Evolutionary conservation across 495 filamentous ascomycete species (phyloP).

Genomic region (Penicillium pulvis): DNA sequence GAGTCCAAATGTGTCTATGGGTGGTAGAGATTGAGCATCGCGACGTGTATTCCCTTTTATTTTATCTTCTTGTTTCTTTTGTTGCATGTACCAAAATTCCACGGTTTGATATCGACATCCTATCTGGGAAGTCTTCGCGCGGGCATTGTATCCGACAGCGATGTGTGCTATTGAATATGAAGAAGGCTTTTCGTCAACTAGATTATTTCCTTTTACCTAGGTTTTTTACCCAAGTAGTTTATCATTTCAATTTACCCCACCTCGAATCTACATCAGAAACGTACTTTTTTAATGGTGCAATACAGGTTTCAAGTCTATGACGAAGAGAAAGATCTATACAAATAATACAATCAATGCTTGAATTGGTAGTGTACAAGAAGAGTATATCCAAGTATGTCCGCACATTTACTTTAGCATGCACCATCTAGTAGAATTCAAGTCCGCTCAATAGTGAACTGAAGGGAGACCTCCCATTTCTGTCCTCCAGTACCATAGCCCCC

Average conservation of each 20-base stretch:
- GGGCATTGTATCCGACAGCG: conserved; percentile 21
- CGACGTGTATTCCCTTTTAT: conserved; percentile 27
- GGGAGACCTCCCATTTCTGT: conserved; percentile 82
- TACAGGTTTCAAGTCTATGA: neutral
- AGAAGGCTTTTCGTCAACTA: conserved; percentile 17
- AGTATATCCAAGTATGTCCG: conserved; percentile 6
- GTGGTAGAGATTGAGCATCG: conserved; percentile 24
- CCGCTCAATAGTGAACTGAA: conserved; percentile 49
- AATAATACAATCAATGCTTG: neutral
- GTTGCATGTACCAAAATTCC: conserved; percentile 41
- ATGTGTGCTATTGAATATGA: conserved; percentile 24
- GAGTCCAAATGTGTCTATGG: conserved; percentile 21
- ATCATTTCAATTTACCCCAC: neutral
- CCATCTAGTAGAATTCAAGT: conserved; percentile 19
- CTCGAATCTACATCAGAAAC: neutral
- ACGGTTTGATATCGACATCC: conserved; percentile 36
- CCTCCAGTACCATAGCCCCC: conserved; percentile 84
- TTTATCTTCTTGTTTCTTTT: conserved; percentile 20
- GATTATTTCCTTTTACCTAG: neutral
- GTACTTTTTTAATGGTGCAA: neutral
- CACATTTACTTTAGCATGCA: conserved; percentile 4
- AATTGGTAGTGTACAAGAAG: conserved; percentile 16
- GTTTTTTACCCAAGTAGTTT: neutral
- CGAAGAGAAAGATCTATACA: neutral
- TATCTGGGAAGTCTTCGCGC: conserved; percentile 19